These are phyloP conservation scores for Aspergillus bridgeri DNA, from an alignment of 495 filamentous ascomycete species.

Conservation along the genomic window DNA sequence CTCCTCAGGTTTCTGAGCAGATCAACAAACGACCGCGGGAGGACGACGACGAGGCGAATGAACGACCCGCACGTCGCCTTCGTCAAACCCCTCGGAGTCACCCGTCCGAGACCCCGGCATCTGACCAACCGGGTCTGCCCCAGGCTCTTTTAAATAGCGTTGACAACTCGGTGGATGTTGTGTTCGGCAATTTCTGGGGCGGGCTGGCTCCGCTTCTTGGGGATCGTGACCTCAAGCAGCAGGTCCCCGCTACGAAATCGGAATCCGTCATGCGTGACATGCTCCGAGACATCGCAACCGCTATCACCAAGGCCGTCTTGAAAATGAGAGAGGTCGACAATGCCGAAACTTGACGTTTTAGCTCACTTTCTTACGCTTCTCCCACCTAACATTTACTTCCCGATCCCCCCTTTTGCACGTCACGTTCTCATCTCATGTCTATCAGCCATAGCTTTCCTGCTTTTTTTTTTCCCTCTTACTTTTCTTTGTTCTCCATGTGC, in stretches of 20 bases:
- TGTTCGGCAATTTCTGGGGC: slow-evolving; percentile 16
- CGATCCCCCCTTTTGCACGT: background rate
- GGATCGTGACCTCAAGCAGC: slow-evolving; percentile 11
- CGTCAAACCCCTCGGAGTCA: slow-evolving; percentile 4
- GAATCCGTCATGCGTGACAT: slow-evolving; percentile 23
- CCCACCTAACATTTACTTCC: background rate
- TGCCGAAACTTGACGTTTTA: background rate
- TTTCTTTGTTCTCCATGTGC: background rate
- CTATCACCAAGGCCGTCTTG: slow-evolving; percentile 15
- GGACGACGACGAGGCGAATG: slow-evolving; percentile 5
- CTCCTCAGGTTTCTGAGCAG: background rate
- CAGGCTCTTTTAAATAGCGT: slow-evolving; percentile 2
- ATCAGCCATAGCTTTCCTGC: background rate
- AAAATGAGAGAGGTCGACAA: slow-evolving; percentile 13
- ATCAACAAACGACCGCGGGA: slow-evolving; percentile 14
- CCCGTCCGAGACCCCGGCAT: background rate
- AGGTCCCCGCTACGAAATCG: slow-evolving; percentile 6
- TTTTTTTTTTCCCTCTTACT: background rate
- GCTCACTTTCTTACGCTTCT: background rate
- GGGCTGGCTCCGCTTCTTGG: slow-evolving; percentile 13
- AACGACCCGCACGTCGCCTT: slow-evolving; percentile 15
- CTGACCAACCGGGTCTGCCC: background rate
- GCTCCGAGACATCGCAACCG: slow-evolving; percentile 18
- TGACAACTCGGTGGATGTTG: slow-evolving; percentile 11
- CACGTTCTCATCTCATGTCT: background rate